Conservation (phyloP, 176 grass and related monocot species). For the Leersia perrieri region DNA sequence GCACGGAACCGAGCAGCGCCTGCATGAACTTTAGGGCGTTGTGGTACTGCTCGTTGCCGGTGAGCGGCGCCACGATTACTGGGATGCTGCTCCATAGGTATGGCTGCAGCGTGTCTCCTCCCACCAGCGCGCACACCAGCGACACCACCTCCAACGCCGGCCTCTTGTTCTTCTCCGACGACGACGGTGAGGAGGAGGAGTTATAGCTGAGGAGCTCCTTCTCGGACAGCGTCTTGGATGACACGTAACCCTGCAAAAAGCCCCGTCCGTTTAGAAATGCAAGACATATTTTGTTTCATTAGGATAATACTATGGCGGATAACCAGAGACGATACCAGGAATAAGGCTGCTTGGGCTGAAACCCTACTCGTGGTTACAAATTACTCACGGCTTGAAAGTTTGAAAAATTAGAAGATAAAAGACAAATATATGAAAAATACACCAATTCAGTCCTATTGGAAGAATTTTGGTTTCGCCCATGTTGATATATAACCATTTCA, state of each 20-base stretch:
- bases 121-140: slow-evolving; percentile 36
- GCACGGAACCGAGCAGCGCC: slow-evolving; percentile 54
- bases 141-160: slow-evolving; percentile 40
- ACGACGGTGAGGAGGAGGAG: not conserved
- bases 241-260: slow-evolving; percentile 36
- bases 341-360: no score
- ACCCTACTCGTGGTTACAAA: no score
- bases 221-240: slow-evolving; percentile 56
- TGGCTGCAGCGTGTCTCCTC: slow-evolving; percentile 55
- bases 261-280: no score
- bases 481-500: no score
- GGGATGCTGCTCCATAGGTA: slow-evolving; percentile 9
- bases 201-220: slow-evolving; percentile 56
- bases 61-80: slow-evolving; percentile 43
- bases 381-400: no score
- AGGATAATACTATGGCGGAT: no score
- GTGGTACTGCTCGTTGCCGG: not conserved
- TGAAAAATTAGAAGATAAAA: no score
- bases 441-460: no score
- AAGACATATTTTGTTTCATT: no score
- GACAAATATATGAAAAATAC: no score
- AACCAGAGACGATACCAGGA: no score
- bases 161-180: not conserved
- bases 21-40: slow-evolving; percentile 49
- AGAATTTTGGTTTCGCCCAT: no score